Percentiles rank a stretch among this genome's conserved stretches.
Evolutionary conservation across 225 moss, liverwort and hornwort species (phyloP).

Genomic region (Pseudisothecium myosuroides): DNA sequence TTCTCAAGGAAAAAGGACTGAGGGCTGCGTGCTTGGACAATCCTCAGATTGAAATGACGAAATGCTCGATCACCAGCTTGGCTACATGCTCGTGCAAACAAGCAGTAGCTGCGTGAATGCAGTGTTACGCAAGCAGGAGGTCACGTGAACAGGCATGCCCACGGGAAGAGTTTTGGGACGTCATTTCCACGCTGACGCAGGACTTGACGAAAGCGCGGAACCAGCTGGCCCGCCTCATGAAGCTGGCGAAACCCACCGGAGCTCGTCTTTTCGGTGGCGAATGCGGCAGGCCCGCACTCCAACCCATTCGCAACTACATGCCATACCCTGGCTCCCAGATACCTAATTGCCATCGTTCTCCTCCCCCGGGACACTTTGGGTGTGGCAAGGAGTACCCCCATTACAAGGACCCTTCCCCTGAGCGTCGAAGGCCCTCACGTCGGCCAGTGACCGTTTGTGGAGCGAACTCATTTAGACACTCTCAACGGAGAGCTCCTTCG

Average conservation of each 20-base stretch:
- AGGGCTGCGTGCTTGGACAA: neutral
- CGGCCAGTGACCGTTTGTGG: neutral
- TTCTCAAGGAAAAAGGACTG: neutral
- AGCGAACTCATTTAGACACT: neutral
- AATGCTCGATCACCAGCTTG: neutral
- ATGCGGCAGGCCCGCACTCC: neutral
- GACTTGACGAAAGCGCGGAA: conserved; percentile 30
- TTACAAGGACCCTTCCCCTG: neutral
- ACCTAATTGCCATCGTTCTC: neutral
- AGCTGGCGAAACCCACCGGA: neutral
- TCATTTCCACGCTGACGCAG: conserved; percentile 17
- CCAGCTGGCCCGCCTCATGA: conserved; percentile 16
- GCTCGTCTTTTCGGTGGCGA: neutral
- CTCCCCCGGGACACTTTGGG: neutral
- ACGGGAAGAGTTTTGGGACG: conserved; percentile 7
- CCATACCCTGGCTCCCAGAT: neutral
- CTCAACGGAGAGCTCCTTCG: neutral
- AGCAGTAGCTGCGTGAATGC: conserved; percentile 10
- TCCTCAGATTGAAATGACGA: neutral
- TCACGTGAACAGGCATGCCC: neutral
- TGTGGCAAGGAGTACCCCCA: conserved; percentile 12
- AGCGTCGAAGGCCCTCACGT: neutral
- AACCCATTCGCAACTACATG: neutral
- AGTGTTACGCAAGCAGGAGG: neutral
- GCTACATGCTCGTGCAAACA: neutral